phyloP scores from a whole-genome alignment of 2,329 filamentous ascomycete species.

The Clonostachys rhizophaga region DNA sequence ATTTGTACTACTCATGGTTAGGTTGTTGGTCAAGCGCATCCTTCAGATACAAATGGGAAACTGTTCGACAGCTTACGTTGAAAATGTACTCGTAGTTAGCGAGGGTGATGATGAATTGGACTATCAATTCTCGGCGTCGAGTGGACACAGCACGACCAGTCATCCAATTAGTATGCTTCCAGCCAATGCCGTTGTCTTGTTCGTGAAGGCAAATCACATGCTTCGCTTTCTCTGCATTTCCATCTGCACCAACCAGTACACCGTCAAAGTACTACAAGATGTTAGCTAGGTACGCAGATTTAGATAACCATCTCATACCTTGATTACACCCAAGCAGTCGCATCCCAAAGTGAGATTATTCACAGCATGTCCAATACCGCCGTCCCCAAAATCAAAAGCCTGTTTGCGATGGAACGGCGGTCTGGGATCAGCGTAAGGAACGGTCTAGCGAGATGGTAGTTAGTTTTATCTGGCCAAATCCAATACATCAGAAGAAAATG shows the following conservation, averaged over 20 bases:
- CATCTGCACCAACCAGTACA: slow-evolving; percentile 18
- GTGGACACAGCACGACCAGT: slow-evolving; percentile 51
- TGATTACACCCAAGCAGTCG: slow-evolving; percentile 63
- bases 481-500: not conserved
- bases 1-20: slow-evolving; percentile 19
- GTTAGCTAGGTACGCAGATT: not conserved
- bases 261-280: slow-evolving; percentile 30
- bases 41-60: not conserved
- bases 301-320: slow-evolving; percentile 7
- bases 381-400: slow-evolving; percentile 67
- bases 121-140: slow-evolving; percentile 48
- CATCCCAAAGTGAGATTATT: slow-evolving; percentile 65
- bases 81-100: slow-evolving; percentile 56
- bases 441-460: slow-evolving; percentile 15
- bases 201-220: slow-evolving; percentile 26
- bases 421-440: slow-evolving; percentile 62
- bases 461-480: not conserved
- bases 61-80: slow-evolving; percentile 5
- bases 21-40: not conserved
- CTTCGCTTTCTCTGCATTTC: slow-evolving; percentile 34
- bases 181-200: slow-evolving; percentile 45
- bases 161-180: slow-evolving; percentile 58
- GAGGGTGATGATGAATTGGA: slow-evolving; percentile 58
- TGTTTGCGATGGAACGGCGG: slow-evolving; percentile 61
- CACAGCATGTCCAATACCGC: slow-evolving; percentile 57